Evolutionary conservation across 2,329 filamentous ascomycete genomes (phyloP).

Genomic region (Akanthomyces lecanii): DNA sequence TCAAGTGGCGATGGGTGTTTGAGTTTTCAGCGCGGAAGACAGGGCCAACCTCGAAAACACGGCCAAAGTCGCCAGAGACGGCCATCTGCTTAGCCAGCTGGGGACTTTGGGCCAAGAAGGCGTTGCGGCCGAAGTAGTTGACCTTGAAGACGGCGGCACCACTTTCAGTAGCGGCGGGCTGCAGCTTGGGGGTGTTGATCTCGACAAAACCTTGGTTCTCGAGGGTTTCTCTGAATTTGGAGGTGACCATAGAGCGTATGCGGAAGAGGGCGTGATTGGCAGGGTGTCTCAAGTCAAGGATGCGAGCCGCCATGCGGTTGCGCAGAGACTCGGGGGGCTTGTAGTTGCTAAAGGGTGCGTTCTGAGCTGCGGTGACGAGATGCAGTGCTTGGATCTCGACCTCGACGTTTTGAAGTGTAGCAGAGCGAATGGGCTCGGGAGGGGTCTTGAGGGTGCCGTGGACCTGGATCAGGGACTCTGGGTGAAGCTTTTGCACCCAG

Average conservation of each 20-base stretch:
- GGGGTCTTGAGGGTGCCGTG: constrained; percentile 69
- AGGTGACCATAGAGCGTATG: constrained; percentile 74
- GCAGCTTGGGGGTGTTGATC: constrained; percentile 89
- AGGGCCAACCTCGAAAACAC: constrained; percentile 67
- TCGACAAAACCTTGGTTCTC: constrained; percentile 79
- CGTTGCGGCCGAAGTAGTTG: constrained; percentile 83
- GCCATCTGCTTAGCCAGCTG: constrained; percentile 92
- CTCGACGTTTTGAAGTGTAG: constrained; percentile 72
- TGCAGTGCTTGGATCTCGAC: constrained; percentile 59
- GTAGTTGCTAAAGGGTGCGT: constrained; percentile 49
- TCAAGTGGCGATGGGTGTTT: constrained; percentile 91
- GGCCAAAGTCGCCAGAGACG: constrained; percentile 82
- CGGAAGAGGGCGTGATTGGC: constrained; percentile 85
- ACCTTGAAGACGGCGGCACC: constrained; percentile 88
- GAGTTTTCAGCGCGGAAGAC: constrained; percentile 95
- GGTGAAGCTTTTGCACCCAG: constrained; percentile 78
- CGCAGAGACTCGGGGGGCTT: constrained; percentile 62
- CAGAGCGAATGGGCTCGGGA: constrained; percentile 69
- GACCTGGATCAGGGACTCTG: constrained; percentile 75
- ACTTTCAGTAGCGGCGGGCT: constrained; percentile 85
- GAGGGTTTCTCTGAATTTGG: constrained; percentile 67
- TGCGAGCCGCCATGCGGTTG: constrained; percentile 71
- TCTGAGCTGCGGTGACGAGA: constrained; percentile 47
- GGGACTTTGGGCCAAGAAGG: constrained; percentile 87
- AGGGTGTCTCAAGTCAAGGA: constrained; percentile 81